Base-by-base conservation (phyloP, 371 early-diverging fungal genomes). In the Mucor racemosus region DNA sequence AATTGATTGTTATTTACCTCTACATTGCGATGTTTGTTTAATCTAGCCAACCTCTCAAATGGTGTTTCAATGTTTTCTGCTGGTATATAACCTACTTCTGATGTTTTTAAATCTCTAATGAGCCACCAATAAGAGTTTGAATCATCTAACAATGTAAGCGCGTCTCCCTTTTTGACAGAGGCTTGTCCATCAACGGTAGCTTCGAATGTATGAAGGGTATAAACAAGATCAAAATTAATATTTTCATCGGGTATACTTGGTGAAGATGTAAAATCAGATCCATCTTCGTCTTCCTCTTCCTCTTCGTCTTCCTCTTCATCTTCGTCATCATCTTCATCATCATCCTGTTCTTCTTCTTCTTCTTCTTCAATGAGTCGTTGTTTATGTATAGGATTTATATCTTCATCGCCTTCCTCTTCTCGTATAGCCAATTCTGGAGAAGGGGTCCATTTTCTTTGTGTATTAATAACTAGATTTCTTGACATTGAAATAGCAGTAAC, bases 51-150 rank as follows among this genome's bases (percentile, higher is more conserved):
- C 54, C 94, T 86, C 67, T 96, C 96, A 66, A 84, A 88, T 10
- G 95, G 94, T 5, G 95, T 94, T 38, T 96, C 97, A 58, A 97
- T 89, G 72, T 94, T 95, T 69, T 95, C 96, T 5, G 96, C 96
- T 6, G 96, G 97, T 46, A 97, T 93, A 69, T 96, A 97, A 3
- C 97, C 97, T 62, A 95, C 92, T 76, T 92, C 91, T 35, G 86
- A 88, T 17, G 88, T 89, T 68, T 91, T 90, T 26, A 93, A 78
- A 53, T 91, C 90, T 75, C 91, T 88, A 34, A 97, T 94, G 19
- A 96, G 78, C 97, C 97, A 97, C 97, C 97, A 97, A 80, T 96
- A 95, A 41, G 89, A 88, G 75, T 97, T 95, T 13, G 89, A 81
- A 72, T 97, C 97, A 74, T 97, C 96, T 44, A 96, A 77, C 61